A percentile compares a stretch with the other conserved stretches of the same genome.
Conservation (phyloP, 139 green algal species). For the Chlamydomonas asymmetrica region DNA sequence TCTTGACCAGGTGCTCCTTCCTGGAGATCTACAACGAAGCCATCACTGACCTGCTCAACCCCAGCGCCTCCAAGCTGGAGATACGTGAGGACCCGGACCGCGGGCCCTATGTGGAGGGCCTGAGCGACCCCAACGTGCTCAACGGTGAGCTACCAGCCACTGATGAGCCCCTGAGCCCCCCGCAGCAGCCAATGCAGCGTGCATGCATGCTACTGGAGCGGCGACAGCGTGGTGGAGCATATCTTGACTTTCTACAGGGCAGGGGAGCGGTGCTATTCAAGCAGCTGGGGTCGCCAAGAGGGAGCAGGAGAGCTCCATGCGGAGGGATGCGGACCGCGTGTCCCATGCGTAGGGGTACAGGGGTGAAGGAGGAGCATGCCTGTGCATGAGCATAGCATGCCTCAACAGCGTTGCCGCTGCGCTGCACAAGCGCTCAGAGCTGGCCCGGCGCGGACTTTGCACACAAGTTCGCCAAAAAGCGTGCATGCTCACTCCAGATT, state of each 20-base stretch:
- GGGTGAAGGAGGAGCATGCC: not conserved
- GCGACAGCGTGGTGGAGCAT: no score
- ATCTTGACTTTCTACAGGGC: no score
- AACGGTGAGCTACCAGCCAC: constrained; percentile 62
- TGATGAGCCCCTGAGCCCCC: no score
- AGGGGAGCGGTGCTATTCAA: no score
- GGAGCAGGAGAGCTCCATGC: no score
- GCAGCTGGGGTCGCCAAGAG: no score
- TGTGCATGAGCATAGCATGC: not conserved
- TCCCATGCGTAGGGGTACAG: not conserved
- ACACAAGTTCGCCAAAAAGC: no score
- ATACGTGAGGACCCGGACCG: constrained; percentile 76
- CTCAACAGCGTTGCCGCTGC: not conserved
- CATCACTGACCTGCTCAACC: constrained; percentile 82
- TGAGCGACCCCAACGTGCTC: constrained; percentile 68
- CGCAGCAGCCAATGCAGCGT: no score
- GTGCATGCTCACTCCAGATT: no score
- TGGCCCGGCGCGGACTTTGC: no score
- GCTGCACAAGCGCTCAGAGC: not conserved
- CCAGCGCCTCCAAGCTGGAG: constrained; percentile 48
- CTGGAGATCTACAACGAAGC: constrained; percentile 98
- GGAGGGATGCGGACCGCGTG: no score
- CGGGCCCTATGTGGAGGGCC: constrained; percentile 85
- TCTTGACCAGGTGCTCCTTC: constrained; percentile 58
- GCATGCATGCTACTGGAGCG: no score